Conservation (phyloP, 2,329 filamentous ascomycete genomes). For the Claviceps sorghi region DNA sequence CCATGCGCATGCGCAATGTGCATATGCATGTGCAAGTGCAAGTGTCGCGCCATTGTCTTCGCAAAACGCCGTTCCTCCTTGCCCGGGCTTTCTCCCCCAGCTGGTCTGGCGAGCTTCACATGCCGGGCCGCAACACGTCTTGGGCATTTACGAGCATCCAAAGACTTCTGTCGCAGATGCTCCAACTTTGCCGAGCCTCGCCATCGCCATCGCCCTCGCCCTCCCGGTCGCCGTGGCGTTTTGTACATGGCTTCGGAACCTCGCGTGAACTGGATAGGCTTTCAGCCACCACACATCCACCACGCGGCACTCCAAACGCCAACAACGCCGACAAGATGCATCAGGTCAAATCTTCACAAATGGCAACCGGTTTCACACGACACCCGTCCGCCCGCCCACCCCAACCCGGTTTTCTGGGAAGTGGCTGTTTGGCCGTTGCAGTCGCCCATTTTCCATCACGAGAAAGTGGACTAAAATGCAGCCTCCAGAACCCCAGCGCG, state of each 20-base stretch:
- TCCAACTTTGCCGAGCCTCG: not conserved
- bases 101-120: not conserved
- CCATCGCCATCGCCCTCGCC: not conserved
- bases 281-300: not conserved
- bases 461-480: not conserved
- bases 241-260: slow-evolving; percentile 8
- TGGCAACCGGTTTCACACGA: not conserved
- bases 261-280: slow-evolving; percentile 6
- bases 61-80: not conserved
- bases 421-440: not conserved
- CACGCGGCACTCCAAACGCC: not conserved
- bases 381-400: not conserved
- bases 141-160: not conserved
- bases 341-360: not conserved
- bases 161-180: not conserved
- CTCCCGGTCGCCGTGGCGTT: slow-evolving; percentile 7
- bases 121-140: not conserved
- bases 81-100: not conserved
- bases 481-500: not conserved
- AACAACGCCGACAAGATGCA: not conserved
- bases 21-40: not conserved
- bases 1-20: too few relatives aligned
- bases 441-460: not conserved
- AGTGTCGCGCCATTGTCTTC: not conserved
- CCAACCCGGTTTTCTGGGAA: slow-evolving; percentile 1